These are phyloP conservation scores for Triticum urartu DNA, from an alignment of 176 grass and related monocot species.

Conservation along the genomic window DNA sequence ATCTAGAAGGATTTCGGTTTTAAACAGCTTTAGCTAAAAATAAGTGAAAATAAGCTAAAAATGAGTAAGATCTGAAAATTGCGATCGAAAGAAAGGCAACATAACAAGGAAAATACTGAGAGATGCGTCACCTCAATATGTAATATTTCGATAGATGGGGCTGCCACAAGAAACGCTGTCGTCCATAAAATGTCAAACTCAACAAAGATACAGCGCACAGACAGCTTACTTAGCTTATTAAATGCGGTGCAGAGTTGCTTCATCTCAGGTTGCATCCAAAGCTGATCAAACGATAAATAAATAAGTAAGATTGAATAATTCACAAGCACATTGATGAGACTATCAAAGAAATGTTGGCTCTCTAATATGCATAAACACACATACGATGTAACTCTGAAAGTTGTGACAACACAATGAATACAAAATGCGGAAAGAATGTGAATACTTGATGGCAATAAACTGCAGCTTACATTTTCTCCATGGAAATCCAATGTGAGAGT, in stretches of 20 bases:
- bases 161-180: not conserved
- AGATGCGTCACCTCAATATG: not conserved
- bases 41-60: no score
- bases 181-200: not conserved
- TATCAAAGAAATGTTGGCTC: no score
- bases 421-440: no score
- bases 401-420: no score
- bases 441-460: not conserved
- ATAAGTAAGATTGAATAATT: not conserved
- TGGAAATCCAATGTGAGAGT: conserved; percentile 14
- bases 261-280: not conserved
- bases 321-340: no score
- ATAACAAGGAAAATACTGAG: no score
- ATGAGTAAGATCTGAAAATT: no score
- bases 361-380: no score
- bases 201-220: not conserved
- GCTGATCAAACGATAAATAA: not conserved
- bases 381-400: no score
- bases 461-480: not conserved
- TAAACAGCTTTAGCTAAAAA: not conserved
- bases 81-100: no score
- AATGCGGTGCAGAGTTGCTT: not conserved
- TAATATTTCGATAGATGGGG: not conserved
- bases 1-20: not conserved
- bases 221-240: not conserved